A percentile compares a stretch with the other conserved stretches of the same genome.
Evolutionary conservation across 768 basidiomycete species (phyloP).

Genomic region (Pisolithus microcarpus): DNA sequence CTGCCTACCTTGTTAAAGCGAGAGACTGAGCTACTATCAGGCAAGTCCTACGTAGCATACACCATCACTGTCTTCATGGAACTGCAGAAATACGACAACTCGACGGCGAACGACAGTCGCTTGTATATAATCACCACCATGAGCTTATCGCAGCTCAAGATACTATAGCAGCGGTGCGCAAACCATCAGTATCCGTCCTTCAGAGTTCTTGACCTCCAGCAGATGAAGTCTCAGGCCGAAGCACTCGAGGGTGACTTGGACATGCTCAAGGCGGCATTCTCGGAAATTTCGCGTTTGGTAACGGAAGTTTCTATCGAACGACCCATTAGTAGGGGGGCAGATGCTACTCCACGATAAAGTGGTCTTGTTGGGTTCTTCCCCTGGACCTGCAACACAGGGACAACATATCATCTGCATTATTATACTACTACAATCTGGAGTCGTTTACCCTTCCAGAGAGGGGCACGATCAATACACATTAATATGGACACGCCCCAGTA

Average conservation of each 20-base stretch:
- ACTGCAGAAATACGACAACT: conserved; percentile 74
- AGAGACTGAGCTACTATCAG: conserved; percentile 76
- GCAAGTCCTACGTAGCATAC: conserved; percentile 26
- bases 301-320: conserved; percentile 56
- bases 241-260: conserved; percentile 81
- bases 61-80: conserved; percentile 3
- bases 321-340: background rate
- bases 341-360: background rate
- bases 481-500: conserved; percentile 5
- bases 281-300: conserved; percentile 75
- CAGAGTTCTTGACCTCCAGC: conserved; percentile 3
- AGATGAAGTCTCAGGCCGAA: conserved; percentile 89
- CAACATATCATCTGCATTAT: background rate
- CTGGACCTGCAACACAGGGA: background rate
- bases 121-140: conserved; percentile 94
- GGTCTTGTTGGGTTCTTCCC: background rate
- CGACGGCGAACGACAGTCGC: conserved; percentile 80
- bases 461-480: conserved; percentile 10
- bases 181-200: background rate
- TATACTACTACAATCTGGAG: background rate
- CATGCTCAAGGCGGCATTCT: conserved; percentile 70
- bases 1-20: conserved; percentile 65
- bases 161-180: conserved; percentile 75
- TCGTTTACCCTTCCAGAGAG: conserved; percentile 2
- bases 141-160: conserved; percentile 91